A percentile compares a stretch with the other conserved stretches of the same genome.
Conservation (phyloP, 129 eudicot genomes). For the Tagetes erecta region DNA sequence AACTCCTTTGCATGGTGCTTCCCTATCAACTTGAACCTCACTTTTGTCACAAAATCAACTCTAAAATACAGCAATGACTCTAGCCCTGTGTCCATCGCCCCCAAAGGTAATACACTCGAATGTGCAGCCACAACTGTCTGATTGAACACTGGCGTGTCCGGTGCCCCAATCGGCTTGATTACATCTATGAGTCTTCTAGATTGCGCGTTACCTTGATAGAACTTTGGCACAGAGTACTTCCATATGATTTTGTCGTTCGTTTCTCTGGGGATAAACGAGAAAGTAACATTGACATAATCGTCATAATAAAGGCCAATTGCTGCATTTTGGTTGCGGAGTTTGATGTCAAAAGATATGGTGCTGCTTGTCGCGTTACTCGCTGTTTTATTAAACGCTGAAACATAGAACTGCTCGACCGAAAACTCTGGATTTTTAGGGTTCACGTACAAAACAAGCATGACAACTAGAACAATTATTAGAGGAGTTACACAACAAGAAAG, state of each 20-base stretch:
- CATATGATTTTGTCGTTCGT: conserved; percentile 20
- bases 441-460: conserved; percentile 22
- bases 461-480: conserved; percentile 3
- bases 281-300: conserved; percentile 22
- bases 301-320: conserved; percentile 29
- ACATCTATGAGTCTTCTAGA: conserved; percentile 28
- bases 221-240: conserved; percentile 31
- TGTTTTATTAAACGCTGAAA: conserved; percentile 26
- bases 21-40: conserved; percentile 24
- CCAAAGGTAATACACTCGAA: conserved; percentile 14
- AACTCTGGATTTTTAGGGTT: conserved; percentile 28
- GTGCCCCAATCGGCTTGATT: conserved; percentile 11
- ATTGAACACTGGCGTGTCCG: conserved; percentile 11
- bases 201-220: conserved; percentile 32
- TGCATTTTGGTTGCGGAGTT: conserved; percentile 29
- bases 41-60: conserved; percentile 26
- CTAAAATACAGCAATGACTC: conserved; percentile 22
- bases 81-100: conserved; percentile 21
- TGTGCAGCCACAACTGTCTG: conserved; percentile 23
- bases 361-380: conserved; percentile 13
- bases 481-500: conserved; percentile 17
- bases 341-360: conserved; percentile 23
- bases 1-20: conserved; percentile 27
- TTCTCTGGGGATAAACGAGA: conserved; percentile 25
- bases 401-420: conserved; percentile 25